Conservation (phyloP, 176 grass and related monocot species). For the Phoenix roebelenii region DNA sequence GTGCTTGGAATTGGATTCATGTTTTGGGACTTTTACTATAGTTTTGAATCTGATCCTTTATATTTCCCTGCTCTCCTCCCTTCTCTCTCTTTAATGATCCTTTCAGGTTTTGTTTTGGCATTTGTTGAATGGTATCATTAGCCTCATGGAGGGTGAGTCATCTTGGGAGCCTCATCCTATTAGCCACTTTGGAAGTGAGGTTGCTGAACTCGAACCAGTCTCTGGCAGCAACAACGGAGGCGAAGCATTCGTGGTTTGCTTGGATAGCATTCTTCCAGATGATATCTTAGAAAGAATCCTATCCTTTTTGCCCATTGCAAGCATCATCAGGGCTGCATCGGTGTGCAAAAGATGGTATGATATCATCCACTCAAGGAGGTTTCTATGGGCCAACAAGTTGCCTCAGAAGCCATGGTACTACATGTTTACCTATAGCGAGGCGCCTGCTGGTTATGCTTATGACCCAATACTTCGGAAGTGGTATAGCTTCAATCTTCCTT, state of each 20-base stretch:
- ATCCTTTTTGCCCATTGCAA: constrained; percentile 68
- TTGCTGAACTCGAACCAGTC: constrained; percentile 24
- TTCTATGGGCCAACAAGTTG: constrained; percentile 38
- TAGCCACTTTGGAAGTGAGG: constrained; percentile 19
- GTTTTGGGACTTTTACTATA: too few species aligned
- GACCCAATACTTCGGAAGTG: constrained; percentile 71
- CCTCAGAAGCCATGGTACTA: constrained; percentile 93
- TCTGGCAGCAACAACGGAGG: constrained; percentile 17
- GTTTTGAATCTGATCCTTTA: too few species aligned
- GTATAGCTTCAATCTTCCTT: constrained; percentile 71
- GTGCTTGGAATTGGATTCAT: too few species aligned
- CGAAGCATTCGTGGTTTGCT: constrained; percentile 33
- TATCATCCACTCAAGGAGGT: constrained; percentile 51
- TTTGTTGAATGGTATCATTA: constrained; percentile 1
- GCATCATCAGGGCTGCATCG: constrained; percentile 50
- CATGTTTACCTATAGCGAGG: constrained; percentile 74
- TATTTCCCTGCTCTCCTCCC: too few species aligned
- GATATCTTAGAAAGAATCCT: constrained; percentile 85
- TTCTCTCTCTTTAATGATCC: constrained; percentile 8
- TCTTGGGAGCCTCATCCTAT: constrained; percentile 32
- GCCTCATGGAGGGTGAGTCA: constrained; percentile 37
- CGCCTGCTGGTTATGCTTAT: constrained; percentile 61
- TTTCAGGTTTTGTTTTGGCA: constrained; percentile 26
- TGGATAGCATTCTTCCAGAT: constrained; percentile 57
- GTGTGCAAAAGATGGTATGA: constrained; percentile 73